These are phyloP conservation scores for Knufia petricola DNA, from an alignment of 2,329 filamentous ascomycete species.

Conservation along the genomic window DNA sequence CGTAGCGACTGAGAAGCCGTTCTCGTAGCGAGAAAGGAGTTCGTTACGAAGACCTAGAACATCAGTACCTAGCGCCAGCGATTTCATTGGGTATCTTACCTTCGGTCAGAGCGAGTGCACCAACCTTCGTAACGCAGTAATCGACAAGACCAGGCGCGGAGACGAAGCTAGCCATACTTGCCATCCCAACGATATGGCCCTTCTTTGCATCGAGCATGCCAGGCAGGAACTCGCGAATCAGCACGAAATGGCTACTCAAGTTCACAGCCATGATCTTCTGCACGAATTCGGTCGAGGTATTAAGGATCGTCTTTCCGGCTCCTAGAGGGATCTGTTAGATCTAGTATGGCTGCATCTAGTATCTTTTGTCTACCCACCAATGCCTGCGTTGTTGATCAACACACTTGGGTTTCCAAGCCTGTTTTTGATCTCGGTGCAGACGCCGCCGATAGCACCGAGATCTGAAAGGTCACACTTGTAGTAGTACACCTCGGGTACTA, in stretches of 20 bases:
- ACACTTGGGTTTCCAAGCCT: conserved; percentile 56
- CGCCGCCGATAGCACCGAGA: conserved; percentile 39
- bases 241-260: conserved; percentile 56
- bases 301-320: conserved; percentile 50
- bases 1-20: conserved; percentile 17
- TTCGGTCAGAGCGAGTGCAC: conserved; percentile 59
- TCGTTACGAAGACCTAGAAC: conserved; percentile 41
- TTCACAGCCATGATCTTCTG: conserved; percentile 64
- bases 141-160: conserved; percentile 56
- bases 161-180: conserved; percentile 53
- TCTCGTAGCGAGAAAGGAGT: conserved; percentile 45
- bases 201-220: conserved; percentile 55
- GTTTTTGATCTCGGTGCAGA: conserved; percentile 37
- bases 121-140: conserved; percentile 59
- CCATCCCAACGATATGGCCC: conserved; percentile 63
- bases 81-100: conserved; percentile 26
- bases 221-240: conserved; percentile 57
- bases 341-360: background rate
- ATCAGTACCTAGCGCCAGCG: conserved; percentile 18
- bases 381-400: conserved; percentile 63
- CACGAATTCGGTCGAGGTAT: conserved; percentile 48
- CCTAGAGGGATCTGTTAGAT: conserved; percentile 52
- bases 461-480: conserved; percentile 63
- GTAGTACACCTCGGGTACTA: conserved; percentile 47
- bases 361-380: conserved; percentile 50